phyloP scores from a whole-genome alignment of 257 asterid species.

The Solanum lycopersicoides region DNA sequence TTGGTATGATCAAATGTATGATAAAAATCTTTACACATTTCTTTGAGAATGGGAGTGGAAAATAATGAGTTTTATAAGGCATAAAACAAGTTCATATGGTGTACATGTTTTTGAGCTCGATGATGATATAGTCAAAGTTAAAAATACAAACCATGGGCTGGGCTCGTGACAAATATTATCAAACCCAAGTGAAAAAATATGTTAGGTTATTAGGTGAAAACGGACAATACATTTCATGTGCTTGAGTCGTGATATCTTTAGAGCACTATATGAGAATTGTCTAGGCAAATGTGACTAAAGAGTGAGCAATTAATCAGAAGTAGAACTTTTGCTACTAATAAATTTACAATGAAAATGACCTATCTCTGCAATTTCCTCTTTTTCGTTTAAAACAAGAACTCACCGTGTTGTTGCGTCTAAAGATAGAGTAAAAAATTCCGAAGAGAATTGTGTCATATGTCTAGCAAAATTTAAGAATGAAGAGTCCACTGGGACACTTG shows the following conservation, averaged over 20 bases:
- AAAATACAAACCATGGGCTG: neutral
- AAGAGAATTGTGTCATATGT: neutral
- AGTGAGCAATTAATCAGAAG: neutral
- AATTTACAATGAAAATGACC: neutral
- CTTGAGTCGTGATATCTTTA: neutral
- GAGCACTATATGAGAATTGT: neutral
- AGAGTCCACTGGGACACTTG: neutral
- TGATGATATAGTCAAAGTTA: neutral
- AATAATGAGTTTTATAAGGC: no score
- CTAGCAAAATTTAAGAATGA: neutral
- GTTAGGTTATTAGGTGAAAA: neutral
- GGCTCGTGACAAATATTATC: neutral
- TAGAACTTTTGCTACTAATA: neutral
- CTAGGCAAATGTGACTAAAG: neutral
- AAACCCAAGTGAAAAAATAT: neutral
- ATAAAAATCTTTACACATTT: no score
- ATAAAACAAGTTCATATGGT: no score
- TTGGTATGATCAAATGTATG: no score
- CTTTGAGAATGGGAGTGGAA: no score
- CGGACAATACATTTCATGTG: neutral
- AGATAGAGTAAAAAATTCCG: accelerated
- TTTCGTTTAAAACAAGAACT: no score
- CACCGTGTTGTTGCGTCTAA: no score
- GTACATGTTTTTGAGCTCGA: no score
- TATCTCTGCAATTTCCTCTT: no score